Conservation (phyloP, 2,329 filamentous ascomycete genomes). For the Madurella mycetomatis region DNA sequence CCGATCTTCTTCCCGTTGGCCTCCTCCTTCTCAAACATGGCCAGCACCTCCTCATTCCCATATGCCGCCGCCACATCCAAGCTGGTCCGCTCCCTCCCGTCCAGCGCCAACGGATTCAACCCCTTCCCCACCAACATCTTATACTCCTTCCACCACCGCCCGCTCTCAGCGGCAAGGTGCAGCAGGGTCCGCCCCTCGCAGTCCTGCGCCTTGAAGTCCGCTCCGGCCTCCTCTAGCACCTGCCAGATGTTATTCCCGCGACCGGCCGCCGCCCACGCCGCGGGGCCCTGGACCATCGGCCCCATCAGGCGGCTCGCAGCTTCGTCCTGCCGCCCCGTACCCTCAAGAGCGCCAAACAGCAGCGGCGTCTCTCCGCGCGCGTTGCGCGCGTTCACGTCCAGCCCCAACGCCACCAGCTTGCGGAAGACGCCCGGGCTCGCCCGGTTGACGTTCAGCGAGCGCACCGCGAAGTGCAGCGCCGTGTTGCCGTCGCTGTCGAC, state of each 20-base stretch:
- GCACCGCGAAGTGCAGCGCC: constrained; percentile 7
- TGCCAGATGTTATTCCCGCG: no score
- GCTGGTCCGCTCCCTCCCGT: constrained; percentile 28
- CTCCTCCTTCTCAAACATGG: constrained; percentile 27
- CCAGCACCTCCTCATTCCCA: constrained; percentile 26
- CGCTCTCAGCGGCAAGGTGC: constrained; percentile 27
- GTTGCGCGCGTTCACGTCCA: constrained; percentile 14
- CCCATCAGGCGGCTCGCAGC: no score
- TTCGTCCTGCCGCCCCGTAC: neutral
- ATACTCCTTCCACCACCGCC: constrained; percentile 22
- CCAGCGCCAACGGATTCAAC: constrained; percentile 30
- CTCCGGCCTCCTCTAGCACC: constrained; percentile 22
- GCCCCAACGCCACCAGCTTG: neutral
- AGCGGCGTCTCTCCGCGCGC: constrained; percentile 11
- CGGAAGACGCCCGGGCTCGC: neutral
- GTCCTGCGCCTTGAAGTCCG: constrained; percentile 28
- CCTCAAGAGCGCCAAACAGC: constrained; percentile 5
- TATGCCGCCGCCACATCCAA: constrained; percentile 34
- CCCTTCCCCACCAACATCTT: constrained; percentile 26
- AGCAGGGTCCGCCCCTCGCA: constrained; percentile 27
- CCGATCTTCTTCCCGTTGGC: constrained; percentile 27
- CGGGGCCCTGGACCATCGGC: no score
- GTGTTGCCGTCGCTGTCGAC: constrained; percentile 21
- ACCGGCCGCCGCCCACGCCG: no score
- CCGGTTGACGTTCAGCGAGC: neutral